Base-by-base conservation (phyloP, 31 red algal species). In the Odonthalia washingtoniensis region DNA sequence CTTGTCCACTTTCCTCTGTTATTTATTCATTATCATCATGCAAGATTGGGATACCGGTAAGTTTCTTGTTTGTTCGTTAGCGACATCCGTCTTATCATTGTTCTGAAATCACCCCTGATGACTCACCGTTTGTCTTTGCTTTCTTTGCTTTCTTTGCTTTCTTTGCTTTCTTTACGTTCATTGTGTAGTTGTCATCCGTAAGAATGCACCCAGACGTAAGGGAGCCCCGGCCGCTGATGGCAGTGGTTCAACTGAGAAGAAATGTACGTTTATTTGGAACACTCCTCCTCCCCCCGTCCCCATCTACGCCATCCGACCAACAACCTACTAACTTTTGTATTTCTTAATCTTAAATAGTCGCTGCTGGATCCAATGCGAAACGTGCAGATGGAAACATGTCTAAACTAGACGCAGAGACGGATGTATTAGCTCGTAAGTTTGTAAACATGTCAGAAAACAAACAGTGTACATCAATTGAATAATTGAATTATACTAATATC, bases 371-470 rank as follows among this genome's bases (percentile, higher is more conserved):
- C 41, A 95, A 95, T 49, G 28, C 72, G 1, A 91, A 74, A 72
- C 68, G 84, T 72, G 66, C 65, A 6, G 82, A 89, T 27, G 72
- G 46, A 4, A 92, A 88, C 46, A 84, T 97, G 86, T 76, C 95
- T 46, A 97, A 93, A 42, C 78, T 97, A 0, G 95, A 97, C 72
- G 84, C 80, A n/a, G 95, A 97, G 27, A 97, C 91, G 9, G 95
- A 97, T 38, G 86, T 84, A 26, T 83, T 97, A 39, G 62, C 86
- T 45, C 91, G 88, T 93, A 88, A 28, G 88, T 88, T 34, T n/a
- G n/a, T n/a, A n/a, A n/a, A n/a, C n/a, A n/a, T n/a, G n/a, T n/a
- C n/a, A n/a, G n/a, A n/a, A n/a, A n/a, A n/a, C n/a, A n/a, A n/a
- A n/a, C n/a, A n/a, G n/a, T n/a, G n/a, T n/a, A n/a, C n/a, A n/a